Evolutionary conservation across 2,329 filamentous ascomycete species (phyloP).

Genomic region (Lasiodiplodia gonubiensis): DNA sequence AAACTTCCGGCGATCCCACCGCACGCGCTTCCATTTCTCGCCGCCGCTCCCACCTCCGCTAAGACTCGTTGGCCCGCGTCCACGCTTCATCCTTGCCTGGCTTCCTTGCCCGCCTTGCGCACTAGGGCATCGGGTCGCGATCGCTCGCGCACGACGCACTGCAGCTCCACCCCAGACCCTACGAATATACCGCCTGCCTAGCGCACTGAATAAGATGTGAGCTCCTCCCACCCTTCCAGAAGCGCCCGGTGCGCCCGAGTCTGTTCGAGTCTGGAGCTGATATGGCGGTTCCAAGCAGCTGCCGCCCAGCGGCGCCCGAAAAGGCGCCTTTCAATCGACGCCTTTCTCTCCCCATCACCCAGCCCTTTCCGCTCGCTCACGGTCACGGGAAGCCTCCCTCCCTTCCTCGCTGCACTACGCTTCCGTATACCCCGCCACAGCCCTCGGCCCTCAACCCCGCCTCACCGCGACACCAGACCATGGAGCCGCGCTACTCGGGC

Average conservation of each 20-base stretch:
- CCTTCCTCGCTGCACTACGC: slow-evolving; percentile 30
- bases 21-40: not conserved
- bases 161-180: slow-evolving; percentile 4
- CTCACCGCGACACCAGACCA: slow-evolving; percentile 30
- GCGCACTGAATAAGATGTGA: slow-evolving; percentile 9
- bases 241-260: not conserved
- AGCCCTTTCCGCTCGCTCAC: slow-evolving; percentile 36
- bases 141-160: not conserved
- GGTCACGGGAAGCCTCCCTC: slow-evolving; percentile 23
- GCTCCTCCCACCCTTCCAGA: not conserved
- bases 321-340: slow-evolving; percentile 30
- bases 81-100: not conserved
- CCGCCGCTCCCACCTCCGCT: slow-evolving; percentile 2
- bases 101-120: not conserved
- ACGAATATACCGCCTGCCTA: not conserved
- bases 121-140: slow-evolving; percentile 10
- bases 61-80: slow-evolving; percentile 4
- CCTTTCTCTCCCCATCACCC: slow-evolving; percentile 24
- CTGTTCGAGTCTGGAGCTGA: slow-evolving; percentile 27
- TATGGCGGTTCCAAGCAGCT: slow-evolving; percentile 37
- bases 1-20: slow-evolving; percentile 9
- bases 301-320: slow-evolving; percentile 33
- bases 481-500: slow-evolving; percentile 24
- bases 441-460: slow-evolving; percentile 16
- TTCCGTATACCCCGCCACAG: slow-evolving; percentile 34